Evolutionary conservation across 2,329 filamentous ascomycete species (phyloP).

Genomic region (Capronia coronata): DNA sequence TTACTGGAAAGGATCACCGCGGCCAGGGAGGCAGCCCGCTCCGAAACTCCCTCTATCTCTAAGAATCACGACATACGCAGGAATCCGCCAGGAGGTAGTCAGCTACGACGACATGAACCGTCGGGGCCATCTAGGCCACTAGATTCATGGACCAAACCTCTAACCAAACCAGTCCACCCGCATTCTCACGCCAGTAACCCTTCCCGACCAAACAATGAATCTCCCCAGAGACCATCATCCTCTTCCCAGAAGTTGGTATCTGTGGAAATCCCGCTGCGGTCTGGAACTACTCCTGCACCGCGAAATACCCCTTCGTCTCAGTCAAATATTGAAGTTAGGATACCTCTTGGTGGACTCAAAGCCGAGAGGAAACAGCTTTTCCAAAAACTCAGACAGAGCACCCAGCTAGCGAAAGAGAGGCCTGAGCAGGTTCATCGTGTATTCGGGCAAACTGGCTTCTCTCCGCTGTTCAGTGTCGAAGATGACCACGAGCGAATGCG

Average conservation of each 20-base stretch:
- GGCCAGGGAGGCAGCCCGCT: not conserved
- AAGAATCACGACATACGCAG: not conserved
- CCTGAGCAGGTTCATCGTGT: slow-evolving; percentile 14
- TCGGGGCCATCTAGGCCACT: not conserved
- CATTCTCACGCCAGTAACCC: too few species aligned
- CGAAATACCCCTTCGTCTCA: too few species aligned
- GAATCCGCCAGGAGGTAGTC: not conserved
- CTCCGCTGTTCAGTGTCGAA: slow-evolving; percentile 7
- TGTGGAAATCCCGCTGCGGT: not conserved
- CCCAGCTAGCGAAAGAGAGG: slow-evolving; percentile 5
- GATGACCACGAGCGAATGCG: slow-evolving; percentile 6
- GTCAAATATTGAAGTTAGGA: slow-evolving; percentile 9
- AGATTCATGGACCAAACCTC: not conserved
- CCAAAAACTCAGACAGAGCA: slow-evolving; percentile 14
- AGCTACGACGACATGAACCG: not conserved
- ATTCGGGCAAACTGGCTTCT: slow-evolving; percentile 21
- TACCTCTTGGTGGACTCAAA: not conserved
- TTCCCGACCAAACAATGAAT: too few species aligned
- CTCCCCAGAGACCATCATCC: not conserved
- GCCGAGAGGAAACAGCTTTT: slow-evolving; percentile 11
- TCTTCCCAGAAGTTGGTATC: not conserved
- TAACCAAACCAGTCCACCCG: not conserved
- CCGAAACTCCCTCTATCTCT: not conserved
- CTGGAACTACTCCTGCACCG: too few species aligned
- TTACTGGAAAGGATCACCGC: not conserved